These are phyloP conservation scores for Pseudogymnoascus pannorum DNA, from an alignment of 2,329 filamentous ascomycete genomes.

Conservation along the genomic window DNA sequence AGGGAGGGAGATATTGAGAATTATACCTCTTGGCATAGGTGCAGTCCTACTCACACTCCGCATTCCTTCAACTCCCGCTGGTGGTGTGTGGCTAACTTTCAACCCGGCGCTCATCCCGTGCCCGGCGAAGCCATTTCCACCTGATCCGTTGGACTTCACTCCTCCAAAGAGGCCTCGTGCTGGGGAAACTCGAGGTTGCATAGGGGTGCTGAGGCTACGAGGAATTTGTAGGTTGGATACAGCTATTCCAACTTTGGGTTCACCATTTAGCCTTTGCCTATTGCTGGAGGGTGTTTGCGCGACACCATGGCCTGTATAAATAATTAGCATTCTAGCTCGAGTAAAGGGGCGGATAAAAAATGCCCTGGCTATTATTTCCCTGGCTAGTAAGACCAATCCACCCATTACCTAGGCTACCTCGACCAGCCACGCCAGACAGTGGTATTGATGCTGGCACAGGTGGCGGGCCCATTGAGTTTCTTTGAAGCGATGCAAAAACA, in stretches of 20 bases:
- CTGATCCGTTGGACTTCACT: conserved; percentile 17
- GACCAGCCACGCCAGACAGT: not conserved
- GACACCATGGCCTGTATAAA: conserved; percentile 18
- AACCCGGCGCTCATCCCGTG: conserved; percentile 31
- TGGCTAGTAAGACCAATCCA: not conserved
- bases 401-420: not conserved
- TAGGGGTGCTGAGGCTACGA: conserved; percentile 16
- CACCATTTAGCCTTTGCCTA: conserved; percentile 21
- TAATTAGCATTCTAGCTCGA: not conserved
- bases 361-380: not conserved
- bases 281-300: conserved; percentile 27
- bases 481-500: not conserved
- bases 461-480: not conserved
- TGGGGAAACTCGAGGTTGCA: conserved; percentile 12
- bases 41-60: conserved; percentile 1
- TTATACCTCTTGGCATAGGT: not conserved
- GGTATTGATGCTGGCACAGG: not conserved
- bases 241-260: conserved; percentile 13
- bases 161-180: conserved; percentile 15
- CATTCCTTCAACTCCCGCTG: not conserved
- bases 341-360: not conserved
- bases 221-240: conserved; percentile 17
- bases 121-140: conserved; percentile 21
- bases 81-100: conserved; percentile 27
- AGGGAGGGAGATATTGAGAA: not conserved